Evolutionary conservation across 2,329 filamentous ascomycete genomes (phyloP).

Genomic region (Nothophaeocryptopus gaeumannii): DNA sequence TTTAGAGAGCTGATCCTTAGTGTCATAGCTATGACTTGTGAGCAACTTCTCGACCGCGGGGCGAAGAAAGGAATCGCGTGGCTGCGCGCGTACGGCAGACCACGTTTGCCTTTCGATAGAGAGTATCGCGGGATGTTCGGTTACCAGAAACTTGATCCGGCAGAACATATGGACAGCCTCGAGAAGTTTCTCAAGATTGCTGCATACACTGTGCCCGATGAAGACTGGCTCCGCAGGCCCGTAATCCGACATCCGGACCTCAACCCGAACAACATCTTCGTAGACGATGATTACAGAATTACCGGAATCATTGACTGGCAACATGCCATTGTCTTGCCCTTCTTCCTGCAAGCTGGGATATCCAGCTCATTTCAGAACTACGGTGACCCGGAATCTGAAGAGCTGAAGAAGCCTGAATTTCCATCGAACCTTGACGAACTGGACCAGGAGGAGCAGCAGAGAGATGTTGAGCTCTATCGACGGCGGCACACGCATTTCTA

Average conservation of each 20-base stretch:
- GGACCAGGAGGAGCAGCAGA: slow-evolving; percentile 15
- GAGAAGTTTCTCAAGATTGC: slow-evolving; percentile 31
- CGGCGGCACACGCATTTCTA: slow-evolving; percentile 27
- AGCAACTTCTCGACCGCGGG: slow-evolving; percentile 25
- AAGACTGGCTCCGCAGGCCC: slow-evolving; percentile 20
- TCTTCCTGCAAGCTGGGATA: slow-evolving; percentile 18
- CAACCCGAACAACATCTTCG: slow-evolving; percentile 36
- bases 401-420: slow-evolving; percentile 16
- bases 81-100: slow-evolving; percentile 28
- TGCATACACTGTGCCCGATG: slow-evolving; percentile 18
- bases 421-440: slow-evolving; percentile 19
- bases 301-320: slow-evolving; percentile 24
- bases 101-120: slow-evolving; percentile 33
- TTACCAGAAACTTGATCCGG: slow-evolving; percentile 16
- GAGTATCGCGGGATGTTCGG: slow-evolving; percentile 32
- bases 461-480: slow-evolving; percentile 22
- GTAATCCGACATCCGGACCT: slow-evolving; percentile 38
- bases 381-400: slow-evolving; percentile 29
- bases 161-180: slow-evolving; percentile 29
- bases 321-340: slow-evolving; percentile 11
- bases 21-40: slow-evolving; percentile 15
- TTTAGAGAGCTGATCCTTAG: background rate
- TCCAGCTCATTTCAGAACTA: slow-evolving; percentile 43
- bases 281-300: slow-evolving; percentile 36
- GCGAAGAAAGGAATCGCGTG: slow-evolving; percentile 35